Evolutionary conservation across 441 rosid species (phyloP), one percentile per base, ranked within the genome.

Genomic region (Jatropha podagrica): DNA sequence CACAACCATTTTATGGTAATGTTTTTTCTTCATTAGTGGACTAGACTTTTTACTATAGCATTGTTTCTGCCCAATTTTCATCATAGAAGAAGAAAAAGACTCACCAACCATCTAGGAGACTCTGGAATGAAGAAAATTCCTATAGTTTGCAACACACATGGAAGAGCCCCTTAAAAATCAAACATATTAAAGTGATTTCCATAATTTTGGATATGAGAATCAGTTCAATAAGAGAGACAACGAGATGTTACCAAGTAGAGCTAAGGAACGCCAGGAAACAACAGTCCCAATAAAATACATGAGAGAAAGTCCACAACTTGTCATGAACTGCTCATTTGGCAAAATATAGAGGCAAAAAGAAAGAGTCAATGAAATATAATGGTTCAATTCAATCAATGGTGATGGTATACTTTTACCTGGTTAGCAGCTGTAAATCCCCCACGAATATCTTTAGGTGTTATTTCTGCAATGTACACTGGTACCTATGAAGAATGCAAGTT

Each of bases 381-480:
- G 20, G 55, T 41, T 74, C 23, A 3, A 40, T 38, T 20, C 38
- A 23, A 12, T 48, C 32, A 38, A 37, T 2, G 44, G 27, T 23
- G 44, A 27, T 37, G 56, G 54, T 42, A 13, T 27, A 18, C 27
- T 20, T 70, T 80, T 77, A 83, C 89, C 81, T 70, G 84, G 69
- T 75, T 77, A 37, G 83, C 80, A 23, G 86, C 68, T 8, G 90
- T 69, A 77, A 87, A 83, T 55, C 85, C 81, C 54, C 97, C 97
- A 10, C 92, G 85, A 60, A 87, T 73, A 56, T 86, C 79, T 81
- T 87, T 88, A 1, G 94, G 92, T 1, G 94, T 55, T 74, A 89
- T 88, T 81, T 92, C 95, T 42, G 92, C 89, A 69, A 92, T 80
- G 52, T 87, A 88, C 14, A 88, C 60, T 2, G 95, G 93, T 59